Conservation (phyloP, 1,139 yeast species). For the Yamadazyma sp. region DNA sequence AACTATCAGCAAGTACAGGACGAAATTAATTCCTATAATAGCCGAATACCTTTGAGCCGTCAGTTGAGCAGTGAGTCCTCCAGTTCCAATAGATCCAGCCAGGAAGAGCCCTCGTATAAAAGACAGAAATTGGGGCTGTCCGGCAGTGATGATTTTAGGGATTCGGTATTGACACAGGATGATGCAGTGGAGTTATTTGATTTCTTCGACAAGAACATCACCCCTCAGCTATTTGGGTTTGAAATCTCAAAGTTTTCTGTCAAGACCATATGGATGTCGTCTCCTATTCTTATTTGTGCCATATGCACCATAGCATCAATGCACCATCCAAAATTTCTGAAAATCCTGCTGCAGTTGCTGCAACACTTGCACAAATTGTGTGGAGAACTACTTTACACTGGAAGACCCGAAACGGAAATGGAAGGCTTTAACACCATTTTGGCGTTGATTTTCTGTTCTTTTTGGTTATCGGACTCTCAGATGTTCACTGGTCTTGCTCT, state of each 20-base stretch:
- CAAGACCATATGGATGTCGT: conserved; percentile 52
- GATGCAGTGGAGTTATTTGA: conserved; percentile 53
- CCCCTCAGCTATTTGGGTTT: conserved; percentile 69
- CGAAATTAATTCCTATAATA: neutral
- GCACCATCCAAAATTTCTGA: conserved; percentile 51
- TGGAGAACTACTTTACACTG: conserved; percentile 43
- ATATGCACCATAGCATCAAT: conserved; percentile 63
- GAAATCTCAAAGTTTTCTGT: conserved; percentile 53
- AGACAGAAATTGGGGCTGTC: conserved; percentile 7
- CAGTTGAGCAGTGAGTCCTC: conserved; percentile 6
- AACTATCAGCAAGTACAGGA: neutral
- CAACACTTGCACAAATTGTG: conserved; percentile 47
- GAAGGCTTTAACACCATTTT: conserved; percentile 62
- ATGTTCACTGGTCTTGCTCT: conserved; percentile 68
- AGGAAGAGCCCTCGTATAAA: conserved; percentile 4
- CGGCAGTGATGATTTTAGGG: conserved; percentile 35
- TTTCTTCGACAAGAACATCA: conserved; percentile 55
- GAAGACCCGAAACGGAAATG: conserved; percentile 40
- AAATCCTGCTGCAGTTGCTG: conserved; percentile 39
- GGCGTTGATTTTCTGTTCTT: conserved; percentile 64
- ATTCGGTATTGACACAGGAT: conserved; percentile 31
- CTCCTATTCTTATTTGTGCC: conserved; percentile 62
- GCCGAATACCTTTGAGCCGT: conserved; percentile 6
- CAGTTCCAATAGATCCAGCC: conserved; percentile 1
- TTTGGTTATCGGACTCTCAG: conserved; percentile 67